Base-by-base conservation (phyloP, 2,329 filamentous ascomycete genomes). In the Graphilbum sp. region DNA sequence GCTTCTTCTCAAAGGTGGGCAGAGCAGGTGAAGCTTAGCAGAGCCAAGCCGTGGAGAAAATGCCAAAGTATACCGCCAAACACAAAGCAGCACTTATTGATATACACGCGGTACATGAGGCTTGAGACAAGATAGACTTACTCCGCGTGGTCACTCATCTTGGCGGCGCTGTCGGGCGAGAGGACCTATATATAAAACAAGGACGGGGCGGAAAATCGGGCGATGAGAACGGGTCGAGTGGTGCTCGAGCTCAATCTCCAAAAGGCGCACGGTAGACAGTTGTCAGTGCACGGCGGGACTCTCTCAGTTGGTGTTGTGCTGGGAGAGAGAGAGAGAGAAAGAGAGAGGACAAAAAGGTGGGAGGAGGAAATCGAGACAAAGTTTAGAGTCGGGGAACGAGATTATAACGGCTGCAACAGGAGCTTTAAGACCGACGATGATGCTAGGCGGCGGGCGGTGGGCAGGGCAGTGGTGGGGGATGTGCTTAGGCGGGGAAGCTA, bases 371-470 rank as follows among this genome's bases (percentile, higher is more conserved):
- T 16, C 11, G 24, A 32, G 36, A 37, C 17, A 34, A 29, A 17
- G 21, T 29, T 29, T 12, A 18, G 36, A 36, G 30, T 38, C 30
- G n/a, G 13, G 27, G 27, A 27, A 36, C 16, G 32, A 3, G 13
- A 30, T 23, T 31, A 16, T 8, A 24, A 36, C 20, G 15, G 35
- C 20, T 17, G 32, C 16, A 31, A 31, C 21, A 34, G 39, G 13
- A 35, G 12, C 34, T 32, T 36, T 38, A 40, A 17, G 7, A 8
- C n/a, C 45, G 42, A 39, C 40, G 44, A 36, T 43, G 45, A 40
- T 46, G 49, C 47, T 44, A 38, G 40, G 38, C 17, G 33, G 38
- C 23, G 36, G 24, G 35, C 32, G 19, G 25, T 11, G 8, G 27
- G 31, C 24, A 8, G 15, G 8, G 11, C 8, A 7, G 13, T 20